phyloP scores from a whole-genome alignment of 176 grass and related monocot species.

The Ampelocalamus luodianensis region DNA sequence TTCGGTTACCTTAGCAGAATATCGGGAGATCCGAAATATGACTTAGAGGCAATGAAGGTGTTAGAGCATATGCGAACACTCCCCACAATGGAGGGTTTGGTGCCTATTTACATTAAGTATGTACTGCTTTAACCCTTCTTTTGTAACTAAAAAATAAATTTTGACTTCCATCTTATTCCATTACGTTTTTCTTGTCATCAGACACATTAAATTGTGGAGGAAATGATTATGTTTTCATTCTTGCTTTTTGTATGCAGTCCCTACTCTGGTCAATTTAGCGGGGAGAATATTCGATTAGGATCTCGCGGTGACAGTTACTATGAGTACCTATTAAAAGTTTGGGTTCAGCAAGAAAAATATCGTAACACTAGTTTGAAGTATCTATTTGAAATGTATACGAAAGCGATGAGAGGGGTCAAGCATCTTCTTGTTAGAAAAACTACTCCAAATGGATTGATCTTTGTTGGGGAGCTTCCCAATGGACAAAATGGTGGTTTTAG shows the following conservation, averaged over 20 bases:
- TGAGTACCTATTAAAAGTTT: conserved; percentile 94
- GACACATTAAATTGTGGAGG: conserved; percentile 2
- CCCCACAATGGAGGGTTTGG: conserved; percentile 87
- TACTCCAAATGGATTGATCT: conserved; percentile 82
- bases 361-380: conserved; percentile 71
- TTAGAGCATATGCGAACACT: conserved; percentile 86
- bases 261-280: conserved; percentile 81
- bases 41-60: conserved; percentile 84
- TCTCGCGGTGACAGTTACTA: conserved; percentile 99
- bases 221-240: conserved; percentile 35
- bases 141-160: conserved; percentile 12
- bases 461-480: conserved; percentile 92
- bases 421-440: conserved; percentile 94
- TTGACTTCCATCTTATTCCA: conserved; percentile 19
- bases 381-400: conserved; percentile 86
- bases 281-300: conserved; percentile 94
- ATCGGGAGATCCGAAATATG: conserved; percentile 88
- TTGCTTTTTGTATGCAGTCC: conserved; percentile 67
- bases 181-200: conserved; percentile 36
- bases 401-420: conserved; percentile 94
- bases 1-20: conserved; percentile 95
- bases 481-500: conserved; percentile 76
- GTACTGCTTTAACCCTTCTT: conserved; percentile 4
- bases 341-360: conserved; percentile 81
- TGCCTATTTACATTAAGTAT: conserved; percentile 97